A percentile compares a stretch with the other conserved stretches of the same genome.
Conservation (phyloP, 2,329 filamentous ascomycete genomes). For the Claviceps lovelessii region DNA sequence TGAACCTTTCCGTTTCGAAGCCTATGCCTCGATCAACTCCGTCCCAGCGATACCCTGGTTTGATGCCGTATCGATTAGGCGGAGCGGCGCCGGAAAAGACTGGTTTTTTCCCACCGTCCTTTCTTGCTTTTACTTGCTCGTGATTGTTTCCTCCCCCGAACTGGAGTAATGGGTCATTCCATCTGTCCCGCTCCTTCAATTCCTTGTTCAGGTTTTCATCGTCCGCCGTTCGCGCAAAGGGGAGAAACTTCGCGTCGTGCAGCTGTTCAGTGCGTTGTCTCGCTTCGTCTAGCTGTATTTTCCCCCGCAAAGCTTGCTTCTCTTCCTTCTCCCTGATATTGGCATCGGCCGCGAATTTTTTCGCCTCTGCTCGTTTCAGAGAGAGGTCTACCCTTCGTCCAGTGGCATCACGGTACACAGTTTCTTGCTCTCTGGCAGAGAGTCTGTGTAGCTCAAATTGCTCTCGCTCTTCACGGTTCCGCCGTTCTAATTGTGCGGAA, state of each 20-base stretch:
- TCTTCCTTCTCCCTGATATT: slow-evolving; percentile 58
- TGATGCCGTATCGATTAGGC: slow-evolving; percentile 88
- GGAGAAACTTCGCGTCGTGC: slow-evolving; percentile 70
- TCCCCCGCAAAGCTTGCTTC: slow-evolving; percentile 61
- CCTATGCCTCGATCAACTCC: slow-evolving; percentile 89
- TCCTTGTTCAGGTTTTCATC: slow-evolving; percentile 78
- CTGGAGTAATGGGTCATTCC: slow-evolving; percentile 86
- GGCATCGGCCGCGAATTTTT: slow-evolving; percentile 48
- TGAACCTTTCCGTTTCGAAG: slow-evolving; percentile 88
- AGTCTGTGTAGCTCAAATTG: slow-evolving; percentile 32
- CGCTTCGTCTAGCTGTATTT: slow-evolving; percentile 63
- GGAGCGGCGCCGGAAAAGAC: slow-evolving; percentile 66
- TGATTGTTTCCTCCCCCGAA: slow-evolving; percentile 47
- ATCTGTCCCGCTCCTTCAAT: slow-evolving; percentile 59
- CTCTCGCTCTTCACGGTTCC: slow-evolving; percentile 48
- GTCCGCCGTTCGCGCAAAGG: slow-evolving; percentile 64
- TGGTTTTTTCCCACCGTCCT: slow-evolving; percentile 33
- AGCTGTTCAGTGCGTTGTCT: slow-evolving; percentile 51
- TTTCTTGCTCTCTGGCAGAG: slow-evolving; percentile 49
- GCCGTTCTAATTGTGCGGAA: slow-evolving; percentile 50
- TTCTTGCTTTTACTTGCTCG: slow-evolving; percentile 18
- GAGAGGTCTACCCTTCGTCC: slow-evolving; percentile 87
- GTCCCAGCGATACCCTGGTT: slow-evolving; percentile 89
- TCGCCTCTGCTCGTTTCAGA: slow-evolving; percentile 76
- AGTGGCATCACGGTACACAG: slow-evolving; percentile 88